A percentile compares a stretch with the other conserved stretches of the same genome.
Conservation (phyloP, 495 filamentous ascomycete species). For the Cercophora newfieldiana region DNA sequence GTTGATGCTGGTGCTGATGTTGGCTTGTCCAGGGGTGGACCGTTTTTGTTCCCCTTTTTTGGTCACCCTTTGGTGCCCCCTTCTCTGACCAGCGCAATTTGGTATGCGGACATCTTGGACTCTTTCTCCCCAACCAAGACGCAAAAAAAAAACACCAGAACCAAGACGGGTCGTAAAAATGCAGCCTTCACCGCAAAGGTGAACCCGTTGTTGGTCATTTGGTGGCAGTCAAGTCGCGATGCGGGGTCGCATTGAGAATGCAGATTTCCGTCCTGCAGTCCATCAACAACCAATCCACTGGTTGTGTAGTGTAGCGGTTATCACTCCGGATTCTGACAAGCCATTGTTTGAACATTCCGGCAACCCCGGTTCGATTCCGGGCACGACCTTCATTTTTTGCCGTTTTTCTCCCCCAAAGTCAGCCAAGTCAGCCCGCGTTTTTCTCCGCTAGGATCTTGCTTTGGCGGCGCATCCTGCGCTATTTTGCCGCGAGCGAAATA, state of each 20-base stretch:
- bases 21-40: too few relatives aligned
- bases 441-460: too few relatives aligned
- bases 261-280: not conserved
- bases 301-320: not conserved
- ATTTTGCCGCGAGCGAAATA: not conserved
- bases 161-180: too few relatives aligned
- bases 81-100: too few relatives aligned
- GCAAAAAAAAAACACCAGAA: too few relatives aligned
- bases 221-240: too few relatives aligned
- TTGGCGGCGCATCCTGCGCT: not conserved
- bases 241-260: not conserved
- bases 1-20: not conserved
- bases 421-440: too few relatives aligned
- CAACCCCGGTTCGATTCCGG: conserved; percentile 36
- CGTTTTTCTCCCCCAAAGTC: not conserved
- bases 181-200: too few relatives aligned
- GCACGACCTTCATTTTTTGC: conserved; percentile 25
- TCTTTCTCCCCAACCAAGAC: too few relatives aligned
- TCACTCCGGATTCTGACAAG: not conserved
- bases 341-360: conserved; percentile 17
- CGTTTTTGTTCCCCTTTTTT: too few relatives aligned
- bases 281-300: not conserved
- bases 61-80: too few relatives aligned
- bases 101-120: too few relatives aligned
- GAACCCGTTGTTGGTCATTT: not conserved